These are phyloP conservation scores for Plenodomus biglobosus DNA, from an alignment of 2,329 filamentous ascomycete species.

Conservation along the genomic window DNA sequence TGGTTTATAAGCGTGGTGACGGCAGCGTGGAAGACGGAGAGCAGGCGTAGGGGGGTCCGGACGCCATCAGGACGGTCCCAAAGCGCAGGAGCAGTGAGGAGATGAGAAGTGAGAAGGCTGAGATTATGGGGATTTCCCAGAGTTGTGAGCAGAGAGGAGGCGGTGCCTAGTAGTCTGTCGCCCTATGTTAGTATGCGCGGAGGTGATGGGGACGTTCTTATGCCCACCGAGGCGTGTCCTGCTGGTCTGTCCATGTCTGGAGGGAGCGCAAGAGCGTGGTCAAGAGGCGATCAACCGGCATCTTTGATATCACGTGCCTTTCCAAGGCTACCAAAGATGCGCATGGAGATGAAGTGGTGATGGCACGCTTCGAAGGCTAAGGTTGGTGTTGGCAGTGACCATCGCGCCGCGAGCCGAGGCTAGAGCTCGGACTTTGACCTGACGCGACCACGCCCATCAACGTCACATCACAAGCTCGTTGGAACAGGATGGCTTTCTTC, in stretches of 20 bases:
- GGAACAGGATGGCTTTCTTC: too few species aligned
- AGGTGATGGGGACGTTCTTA: slow-evolving; percentile 6
- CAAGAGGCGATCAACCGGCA: slow-evolving; percentile 68
- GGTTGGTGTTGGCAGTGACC: slow-evolving; percentile 17
- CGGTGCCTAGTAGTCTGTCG: slow-evolving; percentile 60
- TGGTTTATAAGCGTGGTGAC: slow-evolving; percentile 58
- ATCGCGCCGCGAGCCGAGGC: slow-evolving; percentile 34
- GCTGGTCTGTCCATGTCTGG: slow-evolving; percentile 59
- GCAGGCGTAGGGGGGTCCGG: slow-evolving; percentile 63
- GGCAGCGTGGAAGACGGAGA: slow-evolving; percentile 72
- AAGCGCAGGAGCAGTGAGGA: slow-evolving; percentile 70
- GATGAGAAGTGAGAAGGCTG: slow-evolving; percentile 69
- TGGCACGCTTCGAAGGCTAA: slow-evolving; percentile 9
- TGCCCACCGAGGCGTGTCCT: slow-evolving; percentile 61
- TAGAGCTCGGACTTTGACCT: slow-evolving; percentile 13
- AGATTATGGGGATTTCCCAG: slow-evolving; percentile 76
- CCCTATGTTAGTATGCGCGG: slow-evolving; percentile 22
- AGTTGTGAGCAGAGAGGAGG: slow-evolving; percentile 66
- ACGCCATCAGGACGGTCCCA: slow-evolving; percentile 66
- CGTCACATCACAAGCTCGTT: slow-evolving; percentile 20
- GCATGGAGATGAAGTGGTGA: slow-evolving; percentile 6
- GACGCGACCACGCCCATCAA: slow-evolving; percentile 15
- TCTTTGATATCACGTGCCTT: slow-evolving; percentile 38
- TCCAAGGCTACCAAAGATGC: slow-evolving; percentile 6
- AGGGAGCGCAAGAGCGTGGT: slow-evolving; percentile 66